Conservation (phyloP, 345 rosid species). For the Dipteronia sinensis region DNA sequence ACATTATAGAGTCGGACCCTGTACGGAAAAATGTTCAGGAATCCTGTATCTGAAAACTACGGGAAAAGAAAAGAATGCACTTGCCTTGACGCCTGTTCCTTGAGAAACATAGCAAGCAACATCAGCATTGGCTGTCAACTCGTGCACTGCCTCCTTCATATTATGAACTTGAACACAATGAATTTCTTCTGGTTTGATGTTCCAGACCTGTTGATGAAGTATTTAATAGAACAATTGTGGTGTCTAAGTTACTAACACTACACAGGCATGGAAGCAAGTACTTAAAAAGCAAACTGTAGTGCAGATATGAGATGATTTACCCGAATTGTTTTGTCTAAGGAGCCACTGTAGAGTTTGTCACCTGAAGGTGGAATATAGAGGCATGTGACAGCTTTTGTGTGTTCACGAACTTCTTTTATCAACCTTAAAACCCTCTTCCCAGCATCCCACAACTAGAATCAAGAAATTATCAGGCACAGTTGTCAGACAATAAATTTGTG, state of each 20-base stretch:
- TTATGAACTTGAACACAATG: slow-evolving; percentile 66
- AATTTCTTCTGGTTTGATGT: slow-evolving; percentile 51
- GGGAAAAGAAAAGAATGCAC: background rate
- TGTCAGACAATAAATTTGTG: background rate
- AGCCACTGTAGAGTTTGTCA: slow-evolving; percentile 63
- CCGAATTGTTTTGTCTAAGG: slow-evolving; percentile 65
- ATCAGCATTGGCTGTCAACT: slow-evolving; percentile 45
- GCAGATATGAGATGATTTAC: slow-evolving; percentile 32
- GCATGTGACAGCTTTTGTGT: slow-evolving; percentile 61
- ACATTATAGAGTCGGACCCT: no score
- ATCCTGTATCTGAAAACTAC: no score
- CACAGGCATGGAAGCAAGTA: background rate
- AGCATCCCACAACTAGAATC: slow-evolving; percentile 54
- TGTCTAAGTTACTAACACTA: background rate
- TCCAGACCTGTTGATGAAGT: slow-evolving; percentile 50
- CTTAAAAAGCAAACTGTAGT: background rate
- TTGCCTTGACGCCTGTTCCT: slow-evolving; percentile 63
- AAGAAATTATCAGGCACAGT: background rate
- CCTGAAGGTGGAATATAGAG: slow-evolving; percentile 49
- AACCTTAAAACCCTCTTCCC: slow-evolving; percentile 48
- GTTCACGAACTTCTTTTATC: slow-evolving; percentile 58
- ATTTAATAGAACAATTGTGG: background rate
- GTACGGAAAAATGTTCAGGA: no score
- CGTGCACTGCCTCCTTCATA: slow-evolving; percentile 55
- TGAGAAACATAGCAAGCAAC: slow-evolving; percentile 56